A percentile compares a stretch with the other conserved stretches of the same genome.
Conservation (phyloP, 768 basidiomycete genomes). For the Lyophyllum atratum region DNA sequence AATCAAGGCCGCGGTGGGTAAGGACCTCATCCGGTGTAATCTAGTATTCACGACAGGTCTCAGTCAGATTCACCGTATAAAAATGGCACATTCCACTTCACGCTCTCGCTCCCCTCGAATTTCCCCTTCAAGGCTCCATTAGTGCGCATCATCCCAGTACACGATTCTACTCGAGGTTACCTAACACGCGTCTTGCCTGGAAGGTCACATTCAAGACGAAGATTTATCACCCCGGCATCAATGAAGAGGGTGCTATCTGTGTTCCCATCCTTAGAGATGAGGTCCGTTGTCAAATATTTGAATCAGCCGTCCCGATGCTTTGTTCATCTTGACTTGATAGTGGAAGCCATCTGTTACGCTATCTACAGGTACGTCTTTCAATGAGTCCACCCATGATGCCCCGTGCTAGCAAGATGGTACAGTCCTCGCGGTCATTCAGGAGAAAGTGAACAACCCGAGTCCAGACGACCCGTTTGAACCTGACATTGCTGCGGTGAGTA, state of each 20-base stretch:
- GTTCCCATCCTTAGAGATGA: conserved; percentile 84
- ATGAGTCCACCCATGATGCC: not conserved
- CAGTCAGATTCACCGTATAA: conserved; percentile 84
- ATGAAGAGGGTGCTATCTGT: conserved; percentile 86
- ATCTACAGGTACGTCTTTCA: conserved; percentile 53
- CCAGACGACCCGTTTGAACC: conserved; percentile 89
- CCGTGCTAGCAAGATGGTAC: not conserved
- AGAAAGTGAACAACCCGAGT: conserved; percentile 87
- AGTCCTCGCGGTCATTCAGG: conserved; percentile 79
- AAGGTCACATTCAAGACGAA: conserved; percentile 85
- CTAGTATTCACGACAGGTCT: conserved; percentile 8
- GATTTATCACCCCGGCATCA: conserved; percentile 90
- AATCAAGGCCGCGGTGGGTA: conserved; percentile 71
- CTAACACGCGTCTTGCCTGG: conserved; percentile 10
- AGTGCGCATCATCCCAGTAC: conserved; percentile 38
- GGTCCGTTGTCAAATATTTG: conserved; percentile 42
- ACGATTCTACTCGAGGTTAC: conserved; percentile 3
- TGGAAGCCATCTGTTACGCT: conserved; percentile 86
- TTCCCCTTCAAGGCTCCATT: conserved; percentile 88
- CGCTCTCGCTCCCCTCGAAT: conserved; percentile 68
- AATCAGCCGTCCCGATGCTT: not conserved
- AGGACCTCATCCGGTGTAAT: conserved; percentile 2
- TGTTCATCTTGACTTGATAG: conserved; percentile 36
- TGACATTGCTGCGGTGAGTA: conserved; percentile 76
- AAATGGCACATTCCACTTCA: conserved; percentile 78